Evolutionary conservation across 768 basidiomycete species (phyloP), one percentile per base, ranked within the genome.

Genomic region (Rhodotorula babjevae): DNA sequence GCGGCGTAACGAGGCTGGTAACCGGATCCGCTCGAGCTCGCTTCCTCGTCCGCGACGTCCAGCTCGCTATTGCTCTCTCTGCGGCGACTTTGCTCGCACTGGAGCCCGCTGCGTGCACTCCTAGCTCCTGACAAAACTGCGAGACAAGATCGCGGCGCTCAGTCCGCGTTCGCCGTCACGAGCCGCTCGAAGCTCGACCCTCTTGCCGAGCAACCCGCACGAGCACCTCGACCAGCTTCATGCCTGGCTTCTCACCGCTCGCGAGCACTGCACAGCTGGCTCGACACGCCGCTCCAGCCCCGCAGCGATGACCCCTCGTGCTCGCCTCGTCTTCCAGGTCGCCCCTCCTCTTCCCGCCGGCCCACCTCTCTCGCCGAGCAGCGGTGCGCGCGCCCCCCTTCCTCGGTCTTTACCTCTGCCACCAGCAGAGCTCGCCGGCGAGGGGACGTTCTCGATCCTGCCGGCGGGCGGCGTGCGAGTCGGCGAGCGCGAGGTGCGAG

Each of bases 401-500:
- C 36, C 36, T 36, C 36, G 36, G 5, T 9, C 60, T 2, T 44
- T 42, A 0, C 42, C 46, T 25, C n/a, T 2, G 33, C 15, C 14
- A 9, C 25, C 50, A 14, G 23, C 50, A 0, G 3, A 25, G 29
- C 15, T 40, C 12, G 47, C 52, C 14, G 36, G 42, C 0, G n/a
- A 25, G 12, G 68, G 68, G 31, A 10, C 12, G 8, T 69, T 69
- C 42, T 50, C 62, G 36, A 49, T 69, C 19, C 40, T 40, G 1
- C 52, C 29, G 15, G 68, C 42, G 36, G 68, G 68, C 21, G 63
- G 25, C 11, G 49, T 65, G 3, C 61, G 29, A 27, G 69, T 71
- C 18, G 63, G 53, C 25, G 40, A 19, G 11, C 15, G 49, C 23
- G 21, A 27, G 15, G 60, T 62, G 16, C 9, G 4, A 23, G 47